A percentile compares a stretch with the other conserved stretches of the same genome.
Evolutionary conservation across 805 yeast species (phyloP).

Genomic region (Candida taoyuanica): DNA sequence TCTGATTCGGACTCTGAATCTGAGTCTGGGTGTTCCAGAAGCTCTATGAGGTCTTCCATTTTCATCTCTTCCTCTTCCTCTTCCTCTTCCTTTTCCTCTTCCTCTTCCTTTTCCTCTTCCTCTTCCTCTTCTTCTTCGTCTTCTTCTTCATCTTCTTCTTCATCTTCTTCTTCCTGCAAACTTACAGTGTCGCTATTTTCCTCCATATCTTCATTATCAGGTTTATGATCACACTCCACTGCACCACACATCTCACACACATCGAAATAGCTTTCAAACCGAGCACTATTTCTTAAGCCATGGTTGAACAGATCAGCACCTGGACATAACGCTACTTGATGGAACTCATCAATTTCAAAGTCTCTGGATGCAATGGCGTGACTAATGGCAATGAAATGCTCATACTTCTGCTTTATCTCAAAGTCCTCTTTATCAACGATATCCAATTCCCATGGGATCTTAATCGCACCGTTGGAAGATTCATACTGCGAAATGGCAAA

Average conservation of each 20-base stretch:
- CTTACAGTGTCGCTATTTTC: neutral
- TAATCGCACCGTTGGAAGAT: constrained; percentile 22
- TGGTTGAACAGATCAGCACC: constrained; percentile 91
- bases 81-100: constrained; percentile 9
- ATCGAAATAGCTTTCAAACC: constrained; percentile 53
- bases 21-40: constrained; percentile 23
- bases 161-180: constrained; percentile 8
- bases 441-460: constrained; percentile 30
- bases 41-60: constrained; percentile 28
- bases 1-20: constrained; percentile 17
- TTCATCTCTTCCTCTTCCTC: constrained; percentile 24
- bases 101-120: constrained; percentile 9
- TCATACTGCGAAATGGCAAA: constrained; percentile 28
- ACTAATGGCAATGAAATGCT: constrained; percentile 51
- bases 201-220: constrained; percentile 9
- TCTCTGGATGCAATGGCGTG: constrained; percentile 71
- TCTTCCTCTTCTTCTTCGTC: constrained; percentile 11
- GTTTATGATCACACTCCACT: constrained; percentile 31
- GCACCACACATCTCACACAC: constrained; percentile 52
- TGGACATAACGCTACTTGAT: constrained; percentile 76
- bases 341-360: constrained; percentile 73
- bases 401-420: constrained; percentile 29
- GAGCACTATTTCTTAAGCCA: constrained; percentile 54
- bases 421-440: constrained; percentile 25
- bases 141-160: constrained; percentile 11